These are phyloP conservation scores for Apiospora aurea DNA, from an alignment of 2,329 filamentous ascomycete genomes.

Conservation along the genomic window DNA sequence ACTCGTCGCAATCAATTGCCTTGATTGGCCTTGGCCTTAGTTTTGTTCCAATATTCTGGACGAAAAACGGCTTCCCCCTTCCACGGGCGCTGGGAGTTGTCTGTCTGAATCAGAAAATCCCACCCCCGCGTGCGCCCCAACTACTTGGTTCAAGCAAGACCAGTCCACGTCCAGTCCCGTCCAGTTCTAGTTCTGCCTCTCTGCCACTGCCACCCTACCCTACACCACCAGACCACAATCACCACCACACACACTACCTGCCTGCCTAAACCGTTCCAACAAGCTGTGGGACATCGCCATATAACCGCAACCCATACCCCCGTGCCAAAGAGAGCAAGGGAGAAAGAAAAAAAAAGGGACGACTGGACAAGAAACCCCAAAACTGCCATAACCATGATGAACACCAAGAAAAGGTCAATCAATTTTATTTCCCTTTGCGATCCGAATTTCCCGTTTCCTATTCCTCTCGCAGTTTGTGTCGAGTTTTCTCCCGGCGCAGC, in stretches of 20 bases:
- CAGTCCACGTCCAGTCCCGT: neutral
- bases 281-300: conserved; percentile 2
- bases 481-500: neutral
- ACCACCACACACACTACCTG: conserved; percentile 2
- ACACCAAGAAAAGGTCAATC: conserved; percentile 18
- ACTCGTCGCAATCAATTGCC: neutral
- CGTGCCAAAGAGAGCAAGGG: neutral
- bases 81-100: neutral
- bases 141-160: neutral
- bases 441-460: neutral
- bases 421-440: neutral
- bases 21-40: no score
- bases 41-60: neutral
- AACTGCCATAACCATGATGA: conserved; percentile 8
- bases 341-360: neutral
- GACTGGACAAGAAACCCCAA: neutral
- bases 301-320: neutral
- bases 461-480: neutral
- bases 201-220: conserved; percentile 6
- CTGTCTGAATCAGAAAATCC: conserved; percentile 6
- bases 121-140: conserved; percentile 13
- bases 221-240: conserved; percentile 9
- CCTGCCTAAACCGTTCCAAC: neutral
- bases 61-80: conserved; percentile 15
- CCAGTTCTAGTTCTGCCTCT: neutral